A percentile compares a stretch with the other conserved stretches of the same genome.
Evolutionary conservation across 208 protist genomes (phyloP).

Genomic region (Crithidia sp.): DNA sequence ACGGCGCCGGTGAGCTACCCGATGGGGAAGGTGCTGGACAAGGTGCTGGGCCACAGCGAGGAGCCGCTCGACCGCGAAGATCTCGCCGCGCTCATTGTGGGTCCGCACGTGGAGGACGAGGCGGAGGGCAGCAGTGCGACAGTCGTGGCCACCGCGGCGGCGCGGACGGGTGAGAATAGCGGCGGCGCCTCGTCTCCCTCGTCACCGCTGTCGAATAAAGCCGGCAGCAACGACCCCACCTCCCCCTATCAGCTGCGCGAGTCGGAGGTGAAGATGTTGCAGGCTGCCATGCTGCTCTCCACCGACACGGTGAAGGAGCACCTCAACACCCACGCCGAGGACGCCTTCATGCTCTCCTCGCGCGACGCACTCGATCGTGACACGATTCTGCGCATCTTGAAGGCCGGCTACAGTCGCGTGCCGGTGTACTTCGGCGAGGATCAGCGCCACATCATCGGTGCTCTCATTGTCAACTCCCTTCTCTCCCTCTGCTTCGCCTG

Average conservation of each 20-base stretch:
- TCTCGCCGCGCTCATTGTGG: constrained; percentile 70
- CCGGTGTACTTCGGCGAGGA: constrained; percentile 81
- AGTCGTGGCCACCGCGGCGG: background rate
- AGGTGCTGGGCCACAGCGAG: constrained; percentile 66
- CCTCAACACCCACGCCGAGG: constrained; percentile 49
- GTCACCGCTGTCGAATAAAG: background rate
- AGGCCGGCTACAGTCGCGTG: constrained; percentile 80
- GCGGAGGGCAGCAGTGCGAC: background rate
- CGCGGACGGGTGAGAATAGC: background rate
- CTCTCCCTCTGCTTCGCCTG: constrained; percentile 67
- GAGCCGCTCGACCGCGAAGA: constrained; percentile 70
- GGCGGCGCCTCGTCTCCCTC: background rate
- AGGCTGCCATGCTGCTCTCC: constrained; percentile 74
- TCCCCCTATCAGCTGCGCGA: constrained; percentile 45
- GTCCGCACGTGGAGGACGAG: constrained; percentile 34
- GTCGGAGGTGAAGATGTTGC: constrained; percentile 73
- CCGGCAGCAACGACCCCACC: background rate
- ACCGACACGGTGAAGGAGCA: constrained; percentile 65
- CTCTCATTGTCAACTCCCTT: constrained; percentile 86
- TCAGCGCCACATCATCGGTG: constrained; percentile 83
- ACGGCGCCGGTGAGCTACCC: constrained; percentile 80
- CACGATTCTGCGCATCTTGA: constrained; percentile 66
- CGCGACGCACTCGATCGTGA: constrained; percentile 56
- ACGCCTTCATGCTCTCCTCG: constrained; percentile 85
- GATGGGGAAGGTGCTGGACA: constrained; percentile 80